These are phyloP conservation scores for Apocynum venetum DNA, from an alignment of 257 asterid species.

Conservation along the genomic window DNA sequence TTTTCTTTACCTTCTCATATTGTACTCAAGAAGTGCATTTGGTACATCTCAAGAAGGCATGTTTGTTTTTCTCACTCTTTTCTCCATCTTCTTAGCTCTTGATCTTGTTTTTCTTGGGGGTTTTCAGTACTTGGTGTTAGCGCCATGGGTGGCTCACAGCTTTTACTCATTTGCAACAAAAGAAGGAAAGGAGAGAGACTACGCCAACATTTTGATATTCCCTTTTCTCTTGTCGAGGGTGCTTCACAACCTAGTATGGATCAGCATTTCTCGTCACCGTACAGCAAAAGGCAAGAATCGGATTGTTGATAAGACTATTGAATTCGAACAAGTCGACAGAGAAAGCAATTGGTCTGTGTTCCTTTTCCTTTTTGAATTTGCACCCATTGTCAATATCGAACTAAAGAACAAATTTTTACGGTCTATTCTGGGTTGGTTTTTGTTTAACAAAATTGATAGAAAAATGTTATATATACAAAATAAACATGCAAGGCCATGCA, in stretches of 20 bases:
- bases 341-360: slow-evolving; percentile 54
- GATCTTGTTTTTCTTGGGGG: neutral
- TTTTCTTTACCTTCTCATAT: neutral
- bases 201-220: slow-evolving; percentile 28
- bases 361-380: no score
- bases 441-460: neutral
- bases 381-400: neutral
- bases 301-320: slow-evolving; percentile 58
- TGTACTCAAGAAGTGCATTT: neutral
- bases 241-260: slow-evolving; percentile 69
- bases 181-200: slow-evolving; percentile 32
- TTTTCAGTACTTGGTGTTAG: slow-evolving; percentile 51
- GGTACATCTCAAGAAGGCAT: neutral
- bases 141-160: slow-evolving; percentile 58
- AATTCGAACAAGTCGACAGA: slow-evolving; percentile 79
- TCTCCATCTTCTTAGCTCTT: neutral
- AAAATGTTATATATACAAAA: neutral
- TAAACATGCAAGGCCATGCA: neutral
- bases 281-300: slow-evolving; percentile 62
- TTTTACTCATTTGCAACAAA: slow-evolving; percentile 31
- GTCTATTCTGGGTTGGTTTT: neutral
- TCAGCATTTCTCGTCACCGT: slow-evolving; percentile 51
- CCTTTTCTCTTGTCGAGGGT: slow-evolving; percentile 51
- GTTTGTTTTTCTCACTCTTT: neutral
- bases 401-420: neutral